A percentile compares a stretch with the other conserved stretches of the same genome.
Evolutionary conservation across 192 early-diverging fungal genomes (phyloP).

Genomic region (Linnemannia hyalina): DNA sequence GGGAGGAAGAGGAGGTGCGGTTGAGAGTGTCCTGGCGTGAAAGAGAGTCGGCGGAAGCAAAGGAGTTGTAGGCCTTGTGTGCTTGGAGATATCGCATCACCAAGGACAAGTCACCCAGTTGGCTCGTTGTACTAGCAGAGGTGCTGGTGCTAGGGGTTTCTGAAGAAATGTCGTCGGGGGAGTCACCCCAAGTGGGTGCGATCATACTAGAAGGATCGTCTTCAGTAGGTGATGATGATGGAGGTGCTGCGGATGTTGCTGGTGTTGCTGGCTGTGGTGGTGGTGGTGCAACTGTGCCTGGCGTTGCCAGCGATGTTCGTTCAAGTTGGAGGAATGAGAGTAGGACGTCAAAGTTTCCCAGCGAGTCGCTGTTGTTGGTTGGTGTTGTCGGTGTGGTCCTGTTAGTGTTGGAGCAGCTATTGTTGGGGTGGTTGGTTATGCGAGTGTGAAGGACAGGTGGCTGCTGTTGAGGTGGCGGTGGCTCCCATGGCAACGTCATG

Average conservation of each 20-base stretch:
- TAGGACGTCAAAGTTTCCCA: slow-evolving; percentile 25
- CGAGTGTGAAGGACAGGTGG: neutral
- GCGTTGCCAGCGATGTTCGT: neutral
- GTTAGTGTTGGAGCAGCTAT: neutral
- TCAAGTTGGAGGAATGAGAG: slow-evolving; percentile 37
- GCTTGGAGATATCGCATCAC: slow-evolving; percentile 33
- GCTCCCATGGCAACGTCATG: slow-evolving; percentile 39
- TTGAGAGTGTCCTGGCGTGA: neutral
- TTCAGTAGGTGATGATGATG: neutral
- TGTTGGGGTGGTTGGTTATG: neutral
- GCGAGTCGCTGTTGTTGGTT: neutral
- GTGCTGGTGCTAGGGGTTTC: neutral
- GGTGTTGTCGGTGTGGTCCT: neutral
- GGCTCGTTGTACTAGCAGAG: neutral
- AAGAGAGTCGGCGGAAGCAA: neutral
- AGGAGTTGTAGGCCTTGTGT: neutral
- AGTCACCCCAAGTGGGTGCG: neutral
- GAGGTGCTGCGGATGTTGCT: neutral
- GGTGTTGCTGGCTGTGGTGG: neutral
- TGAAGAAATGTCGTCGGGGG: neutral
- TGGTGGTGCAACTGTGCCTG: neutral
- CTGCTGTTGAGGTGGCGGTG: slow-evolving; percentile 9
- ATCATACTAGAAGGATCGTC: neutral
- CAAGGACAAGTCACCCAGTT: slow-evolving; percentile 21
- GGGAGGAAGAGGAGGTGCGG: neutral